These are phyloP conservation scores for Cyberlindnera saturnus DNA, from an alignment of 805 yeast genomes.

Conservation along the genomic window DNA sequence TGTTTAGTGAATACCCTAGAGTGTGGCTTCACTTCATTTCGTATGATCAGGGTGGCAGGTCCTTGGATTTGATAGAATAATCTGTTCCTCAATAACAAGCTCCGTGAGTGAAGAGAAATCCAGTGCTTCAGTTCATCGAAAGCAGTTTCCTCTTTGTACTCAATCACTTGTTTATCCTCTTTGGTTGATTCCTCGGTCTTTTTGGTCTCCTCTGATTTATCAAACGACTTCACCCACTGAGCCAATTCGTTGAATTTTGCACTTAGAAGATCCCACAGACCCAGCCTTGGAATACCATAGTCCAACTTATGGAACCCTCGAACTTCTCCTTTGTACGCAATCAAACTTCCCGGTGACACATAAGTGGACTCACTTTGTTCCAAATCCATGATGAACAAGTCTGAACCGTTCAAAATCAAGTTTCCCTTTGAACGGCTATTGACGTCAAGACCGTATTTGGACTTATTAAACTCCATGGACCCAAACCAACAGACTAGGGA, in stretches of 20 bases:
- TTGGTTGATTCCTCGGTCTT: too few relatives aligned
- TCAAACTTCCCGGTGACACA: conserved; percentile 14
- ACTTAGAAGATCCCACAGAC: neutral
- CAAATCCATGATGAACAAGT: conserved; percentile 22
- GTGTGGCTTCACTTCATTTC: conserved; percentile 7
- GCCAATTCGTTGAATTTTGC: too few relatives aligned
- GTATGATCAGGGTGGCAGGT: conserved; percentile 26
- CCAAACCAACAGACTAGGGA: conserved; percentile 19
- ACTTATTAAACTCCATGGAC: conserved; percentile 1
- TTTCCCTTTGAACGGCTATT: conserved; percentile 20
- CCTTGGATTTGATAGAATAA: conserved; percentile 24
- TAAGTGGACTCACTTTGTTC: conserved; percentile 19
- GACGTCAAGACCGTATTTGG: conserved; percentile 3
- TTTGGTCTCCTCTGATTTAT: too few relatives aligned
- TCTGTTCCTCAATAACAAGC: conserved; percentile 14
- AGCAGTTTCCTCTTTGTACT: conserved; percentile 1
- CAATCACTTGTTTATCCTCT: neutral
- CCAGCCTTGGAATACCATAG: conserved; percentile 8
- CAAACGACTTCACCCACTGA: too few relatives aligned
- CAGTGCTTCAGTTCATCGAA: conserved; percentile 9
- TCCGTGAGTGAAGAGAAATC: conserved; percentile 9
- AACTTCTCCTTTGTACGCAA: conserved; percentile 10
- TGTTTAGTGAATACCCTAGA: conserved; percentile 8
- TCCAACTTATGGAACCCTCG: conserved; percentile 6
- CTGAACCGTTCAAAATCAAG: conserved; percentile 25